Percentiles rank a stretch among this genome's conserved stretches.
These are phyloP conservation scores for Trametes elegans DNA, from an alignment of 768 basidiomycete species.

Conservation along the genomic window DNA sequence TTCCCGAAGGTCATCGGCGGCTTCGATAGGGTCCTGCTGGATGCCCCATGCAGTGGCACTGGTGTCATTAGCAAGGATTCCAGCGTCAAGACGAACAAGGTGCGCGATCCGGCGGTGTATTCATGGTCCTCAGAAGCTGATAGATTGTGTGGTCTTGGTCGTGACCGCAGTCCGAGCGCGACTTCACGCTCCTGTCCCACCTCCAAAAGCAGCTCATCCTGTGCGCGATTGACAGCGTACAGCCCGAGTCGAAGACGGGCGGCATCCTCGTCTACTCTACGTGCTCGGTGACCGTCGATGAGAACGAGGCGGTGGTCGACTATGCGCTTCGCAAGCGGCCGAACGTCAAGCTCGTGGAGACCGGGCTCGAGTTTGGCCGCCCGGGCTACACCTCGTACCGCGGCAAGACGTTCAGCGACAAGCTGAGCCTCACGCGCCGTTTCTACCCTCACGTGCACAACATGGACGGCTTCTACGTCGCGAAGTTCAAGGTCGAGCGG, in stretches of 20 bases:
- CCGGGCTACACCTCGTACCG: conserved; percentile 89
- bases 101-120: conserved; percentile 34
- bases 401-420: conserved; percentile 85
- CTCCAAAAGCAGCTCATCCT: conserved; percentile 98
- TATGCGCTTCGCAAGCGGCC: conserved; percentile 95
- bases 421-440: conserved; percentile 76
- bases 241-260: conserved; percentile 85
- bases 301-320: conserved; percentile 97
- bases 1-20: conserved; percentile 99
- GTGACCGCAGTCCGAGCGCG: conserved; percentile 74
- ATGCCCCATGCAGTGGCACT: conserved; percentile 97
- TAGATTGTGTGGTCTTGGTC: background rate
- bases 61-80: conserved; percentile 98
- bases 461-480: conserved; percentile 99
- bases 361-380: conserved; percentile 89
- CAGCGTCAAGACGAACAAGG: conserved; percentile 98
- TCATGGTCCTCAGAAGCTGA: conserved; percentile 4
- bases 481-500: conserved; percentile 95
- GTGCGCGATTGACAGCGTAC: conserved; percentile 96
- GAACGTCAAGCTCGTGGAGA: conserved; percentile 87
- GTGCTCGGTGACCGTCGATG: conserved; percentile 96
- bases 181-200: conserved; percentile 94
- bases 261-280: conserved; percentile 98
- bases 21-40: conserved; percentile 94
- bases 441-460: conserved; percentile 99